Evolutionary conservation across 805 yeast species (phyloP).

Genomic region (Metschnikowia gelsemii): DNA sequence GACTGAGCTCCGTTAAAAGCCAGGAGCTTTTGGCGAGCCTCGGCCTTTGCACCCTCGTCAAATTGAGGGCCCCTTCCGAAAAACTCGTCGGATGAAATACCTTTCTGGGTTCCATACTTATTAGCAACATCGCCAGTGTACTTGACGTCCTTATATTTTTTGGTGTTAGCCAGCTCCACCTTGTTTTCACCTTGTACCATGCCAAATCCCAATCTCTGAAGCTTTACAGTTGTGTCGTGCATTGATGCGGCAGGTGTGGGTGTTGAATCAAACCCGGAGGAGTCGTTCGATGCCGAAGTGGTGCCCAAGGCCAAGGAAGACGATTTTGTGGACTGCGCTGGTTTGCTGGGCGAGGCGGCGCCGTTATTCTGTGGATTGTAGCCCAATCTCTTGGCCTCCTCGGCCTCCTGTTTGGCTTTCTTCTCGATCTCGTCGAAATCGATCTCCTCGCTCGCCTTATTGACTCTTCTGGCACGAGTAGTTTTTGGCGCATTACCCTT

Average conservation of each 20-base stretch:
- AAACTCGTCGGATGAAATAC: conserved; percentile 91
- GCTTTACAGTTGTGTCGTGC: conserved; percentile 59
- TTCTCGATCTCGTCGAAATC: conserved; percentile 65
- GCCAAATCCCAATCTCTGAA: conserved; percentile 87
- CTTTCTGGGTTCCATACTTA: conserved; percentile 87
- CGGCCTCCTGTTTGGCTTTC: conserved; percentile 81
- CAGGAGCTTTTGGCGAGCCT: conserved; percentile 79
- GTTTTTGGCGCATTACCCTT: conserved; percentile 53
- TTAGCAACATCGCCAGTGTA: conserved; percentile 73
- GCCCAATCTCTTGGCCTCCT: conserved; percentile 57
- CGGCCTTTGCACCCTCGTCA: conserved; percentile 74
- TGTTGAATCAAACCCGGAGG: conserved; percentile 5
- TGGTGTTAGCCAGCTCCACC: conserved; percentile 38
- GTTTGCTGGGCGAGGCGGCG: conserved; percentile 16
- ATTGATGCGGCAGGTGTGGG: conserved; percentile 28
- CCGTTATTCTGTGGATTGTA: conserved; percentile 41
- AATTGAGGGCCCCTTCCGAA: conserved; percentile 82
- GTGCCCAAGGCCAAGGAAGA: conserved; percentile 14
- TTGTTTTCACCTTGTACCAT: conserved; percentile 68
- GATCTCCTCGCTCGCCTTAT: conserved; percentile 51
- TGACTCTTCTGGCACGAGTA: conserved; percentile 52
- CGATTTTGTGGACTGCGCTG: conserved; percentile 3
- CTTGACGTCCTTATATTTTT: conserved; percentile 53
- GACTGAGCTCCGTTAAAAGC: conserved; percentile 83
- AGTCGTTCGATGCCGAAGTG: conserved; percentile 2